Evolutionary conservation across 2,329 filamentous ascomycete genomes (phyloP).

Genomic region (Pseudogymnoascus destructans): DNA sequence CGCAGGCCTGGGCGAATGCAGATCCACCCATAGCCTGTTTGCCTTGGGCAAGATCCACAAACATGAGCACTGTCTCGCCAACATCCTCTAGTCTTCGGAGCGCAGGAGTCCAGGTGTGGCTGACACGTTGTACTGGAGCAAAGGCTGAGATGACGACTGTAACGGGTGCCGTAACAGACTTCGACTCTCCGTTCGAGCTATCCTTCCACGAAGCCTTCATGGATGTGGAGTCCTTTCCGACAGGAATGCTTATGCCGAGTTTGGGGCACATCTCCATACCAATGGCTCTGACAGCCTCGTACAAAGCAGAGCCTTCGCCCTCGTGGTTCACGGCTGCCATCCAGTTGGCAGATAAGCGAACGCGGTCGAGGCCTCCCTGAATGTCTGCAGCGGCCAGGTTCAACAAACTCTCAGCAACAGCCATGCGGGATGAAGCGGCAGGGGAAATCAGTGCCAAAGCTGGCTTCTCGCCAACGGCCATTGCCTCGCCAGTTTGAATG

Average conservation of each 20-base stretch:
- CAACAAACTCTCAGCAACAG: conserved; percentile 83
- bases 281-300: conserved; percentile 86
- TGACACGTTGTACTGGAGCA: conserved; percentile 66
- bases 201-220: conserved; percentile 98
- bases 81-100: conserved; percentile 73
- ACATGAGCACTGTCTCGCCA: conserved; percentile 77
- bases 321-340: conserved; percentile 94
- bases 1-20: conserved; percentile 78
- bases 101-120: conserved; percentile 87
- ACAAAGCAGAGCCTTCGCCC: conserved; percentile 82
- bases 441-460: conserved; percentile 80
- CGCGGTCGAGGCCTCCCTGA: conserved; percentile 58
- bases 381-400: conserved; percentile 76
- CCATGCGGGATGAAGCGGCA: conserved; percentile 87
- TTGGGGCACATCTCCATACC: conserved; percentile 84
- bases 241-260: conserved; percentile 85
- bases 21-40: conserved; percentile 79
- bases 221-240: conserved; percentile 95
- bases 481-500: conserved; percentile 82
- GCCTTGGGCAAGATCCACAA: conserved; percentile 76
- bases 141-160: conserved; percentile 89
- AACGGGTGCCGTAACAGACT: conserved; percentile 83
- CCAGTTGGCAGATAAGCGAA: conserved; percentile 94
- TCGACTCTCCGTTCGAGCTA: conserved; percentile 47
- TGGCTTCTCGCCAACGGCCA: conserved; percentile 93